A percentile compares a stretch with the other conserved stretches of the same genome.
phyloP scores from a whole-genome alignment of 345 rosid genomes.

The Citrus reticulata region DNA sequence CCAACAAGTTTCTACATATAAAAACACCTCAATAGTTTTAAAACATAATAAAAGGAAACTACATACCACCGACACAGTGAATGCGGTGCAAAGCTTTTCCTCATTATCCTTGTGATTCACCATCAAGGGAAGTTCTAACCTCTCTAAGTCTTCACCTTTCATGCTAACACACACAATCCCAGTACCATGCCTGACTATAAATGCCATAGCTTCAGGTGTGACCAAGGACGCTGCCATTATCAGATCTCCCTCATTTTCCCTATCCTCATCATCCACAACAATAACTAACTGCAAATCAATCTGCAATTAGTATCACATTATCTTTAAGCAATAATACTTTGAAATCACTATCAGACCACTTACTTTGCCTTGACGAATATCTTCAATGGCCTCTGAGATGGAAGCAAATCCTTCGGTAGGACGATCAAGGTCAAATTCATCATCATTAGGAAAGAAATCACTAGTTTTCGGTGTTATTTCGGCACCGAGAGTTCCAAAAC shows the following conservation, averaged over 20 bases:
- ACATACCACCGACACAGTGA: constrained; percentile 85
- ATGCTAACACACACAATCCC: constrained; percentile 96
- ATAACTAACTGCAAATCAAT: constrained; percentile 52
- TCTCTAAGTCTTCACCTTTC: constrained; percentile 73
- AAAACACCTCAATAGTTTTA: not conserved
- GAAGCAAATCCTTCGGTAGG: constrained; percentile 67
- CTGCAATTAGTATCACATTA: too few species aligned
- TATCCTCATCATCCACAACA: constrained; percentile 93
- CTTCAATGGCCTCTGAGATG: constrained; percentile 69
- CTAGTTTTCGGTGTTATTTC: constrained; percentile 31
- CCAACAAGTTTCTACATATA: not conserved
- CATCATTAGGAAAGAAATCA: constrained; percentile 31
- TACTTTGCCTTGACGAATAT: constrained; percentile 76
- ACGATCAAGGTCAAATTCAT: constrained; percentile 61
- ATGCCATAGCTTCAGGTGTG: constrained; percentile 88
- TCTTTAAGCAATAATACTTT: too few species aligned
- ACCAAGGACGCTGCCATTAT: constrained; percentile 80
- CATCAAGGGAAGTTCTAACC: constrained; percentile 88
- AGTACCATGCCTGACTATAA: constrained; percentile 86
- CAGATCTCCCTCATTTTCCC: constrained; percentile 94
- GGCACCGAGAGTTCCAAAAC: constrained; percentile 36
- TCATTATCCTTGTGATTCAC: constrained; percentile 76
- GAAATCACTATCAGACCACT: not conserved
- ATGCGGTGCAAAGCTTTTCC: constrained; percentile 77
- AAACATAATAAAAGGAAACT: not conserved